These are phyloP conservation scores for Pistacia vera DNA, from an alignment of 345 rosid genomes.

Conservation along the genomic window DNA sequence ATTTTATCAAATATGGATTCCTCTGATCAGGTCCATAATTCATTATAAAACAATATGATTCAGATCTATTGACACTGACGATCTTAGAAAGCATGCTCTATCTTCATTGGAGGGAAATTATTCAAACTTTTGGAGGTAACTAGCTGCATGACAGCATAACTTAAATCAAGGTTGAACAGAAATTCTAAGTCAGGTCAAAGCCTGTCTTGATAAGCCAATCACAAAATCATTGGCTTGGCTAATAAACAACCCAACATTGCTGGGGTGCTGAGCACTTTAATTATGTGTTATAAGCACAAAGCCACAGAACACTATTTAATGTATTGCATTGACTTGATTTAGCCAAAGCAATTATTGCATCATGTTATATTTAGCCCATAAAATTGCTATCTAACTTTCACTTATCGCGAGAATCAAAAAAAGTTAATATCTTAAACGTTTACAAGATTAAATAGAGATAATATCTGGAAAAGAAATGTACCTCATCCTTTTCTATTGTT, in stretches of 20 bases:
- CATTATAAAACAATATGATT: no score
- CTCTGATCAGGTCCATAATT: not conserved
- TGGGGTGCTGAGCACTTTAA: not conserved
- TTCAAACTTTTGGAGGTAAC: no score
- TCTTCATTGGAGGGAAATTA: no score
- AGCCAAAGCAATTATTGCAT: not conserved
- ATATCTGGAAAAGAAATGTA: slow-evolving; percentile 14
- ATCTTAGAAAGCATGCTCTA: not conserved
- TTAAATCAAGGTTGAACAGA: no score
- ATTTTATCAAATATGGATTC: not conserved
- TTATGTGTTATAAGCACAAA: not conserved
- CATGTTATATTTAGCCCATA: no score
- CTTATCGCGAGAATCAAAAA: not conserved
- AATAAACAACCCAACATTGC: not conserved
- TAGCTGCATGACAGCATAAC: no score
- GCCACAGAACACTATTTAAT: not conserved
- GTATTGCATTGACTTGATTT: not conserved
- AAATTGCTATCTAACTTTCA: not conserved
- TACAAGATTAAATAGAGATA: not conserved
- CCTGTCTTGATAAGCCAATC: no score
- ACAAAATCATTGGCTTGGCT: not conserved
- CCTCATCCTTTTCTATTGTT: slow-evolving; percentile 98
- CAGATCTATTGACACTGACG: not conserved
- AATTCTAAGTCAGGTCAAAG: no score
- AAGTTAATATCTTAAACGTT: not conserved